Conservation (phyloP, 371 early-diverging fungal genomes). For the Fennellomyces sp. region DNA sequence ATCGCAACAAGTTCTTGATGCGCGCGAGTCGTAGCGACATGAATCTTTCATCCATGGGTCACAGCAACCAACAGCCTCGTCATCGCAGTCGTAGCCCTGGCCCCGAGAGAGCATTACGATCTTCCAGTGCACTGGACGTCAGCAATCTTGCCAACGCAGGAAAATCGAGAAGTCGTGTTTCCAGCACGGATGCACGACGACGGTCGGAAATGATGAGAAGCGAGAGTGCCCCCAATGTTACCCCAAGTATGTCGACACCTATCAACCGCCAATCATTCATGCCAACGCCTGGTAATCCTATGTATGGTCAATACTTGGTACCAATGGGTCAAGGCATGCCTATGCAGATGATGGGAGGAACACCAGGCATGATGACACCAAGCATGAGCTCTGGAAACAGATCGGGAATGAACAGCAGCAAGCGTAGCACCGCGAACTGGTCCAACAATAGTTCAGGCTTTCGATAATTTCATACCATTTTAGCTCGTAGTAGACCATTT, state of each 20-base stretch:
- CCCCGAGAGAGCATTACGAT: constrained; percentile 7
- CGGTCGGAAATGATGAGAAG: constrained; percentile 23
- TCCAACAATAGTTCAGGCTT: not conserved
- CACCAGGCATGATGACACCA: constrained; percentile 1
- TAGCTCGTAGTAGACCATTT: too few species aligned
- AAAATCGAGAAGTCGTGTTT: not conserved
- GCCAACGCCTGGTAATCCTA: not conserved
- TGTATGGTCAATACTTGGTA: constrained; percentile 8
- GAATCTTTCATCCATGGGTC: not conserved
- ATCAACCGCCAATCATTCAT: constrained; percentile 3
- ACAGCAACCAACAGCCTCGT: not conserved
- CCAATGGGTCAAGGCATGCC: constrained; percentile 10
- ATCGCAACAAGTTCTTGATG: constrained; percentile 9
- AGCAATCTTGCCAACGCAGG: constrained; percentile 1
- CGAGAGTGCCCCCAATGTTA: constrained; percentile 14
- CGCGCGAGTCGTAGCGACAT: constrained; percentile 26
- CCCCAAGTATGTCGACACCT: constrained; percentile 19
- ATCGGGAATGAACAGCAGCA: not conserved
- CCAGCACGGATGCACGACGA: constrained; percentile 22
- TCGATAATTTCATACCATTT: too few species aligned
- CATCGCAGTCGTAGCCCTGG: constrained; percentile 13
- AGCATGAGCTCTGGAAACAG: constrained; percentile 8
- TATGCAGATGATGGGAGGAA: constrained; percentile 4
- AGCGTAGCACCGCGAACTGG: not conserved
- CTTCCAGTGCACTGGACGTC: not conserved